These are phyloP conservation scores for Mitragyna speciosa DNA, from an alignment of 257 asterid species.

Conservation along the genomic window DNA sequence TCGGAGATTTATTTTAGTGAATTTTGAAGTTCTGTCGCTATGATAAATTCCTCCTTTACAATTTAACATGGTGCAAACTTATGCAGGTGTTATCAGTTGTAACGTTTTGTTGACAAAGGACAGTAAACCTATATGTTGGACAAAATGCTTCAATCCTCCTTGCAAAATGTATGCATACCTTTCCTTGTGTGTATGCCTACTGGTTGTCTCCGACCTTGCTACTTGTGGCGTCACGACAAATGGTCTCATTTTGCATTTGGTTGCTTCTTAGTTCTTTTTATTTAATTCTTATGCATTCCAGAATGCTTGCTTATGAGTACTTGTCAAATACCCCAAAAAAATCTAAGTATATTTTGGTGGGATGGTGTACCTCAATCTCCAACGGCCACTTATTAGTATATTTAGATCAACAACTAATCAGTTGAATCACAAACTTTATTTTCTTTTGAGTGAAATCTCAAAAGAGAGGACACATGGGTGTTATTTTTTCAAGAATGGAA, in stretches of 20 bases:
- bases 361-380: background rate
- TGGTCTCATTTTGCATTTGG: background rate
- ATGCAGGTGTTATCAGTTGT: slow-evolving; percentile 41
- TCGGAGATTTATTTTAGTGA: background rate
- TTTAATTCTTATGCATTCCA: background rate
- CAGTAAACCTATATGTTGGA: slow-evolving; percentile 42
- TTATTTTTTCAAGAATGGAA: background rate
- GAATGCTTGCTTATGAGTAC: background rate
- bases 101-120: slow-evolving; percentile 50
- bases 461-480: background rate
- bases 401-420: background rate
- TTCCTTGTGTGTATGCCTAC: slow-evolving; percentile 9
- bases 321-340: background rate
- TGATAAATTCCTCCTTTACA: background rate
- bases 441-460: background rate
- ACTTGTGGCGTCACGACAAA: background rate
- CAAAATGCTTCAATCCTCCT: slow-evolving; percentile 49
- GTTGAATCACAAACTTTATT: background rate
- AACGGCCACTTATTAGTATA: background rate
- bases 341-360: background rate
- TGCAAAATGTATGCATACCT: slow-evolving; percentile 44
- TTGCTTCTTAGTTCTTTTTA: background rate
- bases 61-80: slow-evolving; percentile 6
- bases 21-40: background rate
- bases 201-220: background rate